Evolutionary conservation across 345 rosid genomes (phyloP).

Genomic region (Passiflora organensis): DNA sequence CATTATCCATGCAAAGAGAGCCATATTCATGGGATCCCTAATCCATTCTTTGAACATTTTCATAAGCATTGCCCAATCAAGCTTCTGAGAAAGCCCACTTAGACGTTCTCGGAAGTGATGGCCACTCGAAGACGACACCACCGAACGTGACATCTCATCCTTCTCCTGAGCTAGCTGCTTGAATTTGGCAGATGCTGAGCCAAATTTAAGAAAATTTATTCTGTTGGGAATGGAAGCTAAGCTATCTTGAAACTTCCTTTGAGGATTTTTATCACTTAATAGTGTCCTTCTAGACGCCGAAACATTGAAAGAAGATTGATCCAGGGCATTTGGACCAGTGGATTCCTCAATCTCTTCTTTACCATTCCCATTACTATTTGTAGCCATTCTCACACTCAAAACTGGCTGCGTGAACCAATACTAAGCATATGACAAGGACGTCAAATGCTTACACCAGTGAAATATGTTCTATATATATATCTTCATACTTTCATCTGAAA

Average conservation of each 20-base stretch:
- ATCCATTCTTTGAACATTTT: slow-evolving; percentile 71
- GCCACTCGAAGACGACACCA: slow-evolving; percentile 37
- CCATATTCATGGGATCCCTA: slow-evolving; percentile 73
- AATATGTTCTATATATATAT: neutral
- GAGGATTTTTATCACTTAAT: slow-evolving; percentile 30
- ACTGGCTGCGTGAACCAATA: slow-evolving; percentile 7
- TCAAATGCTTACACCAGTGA: neutral
- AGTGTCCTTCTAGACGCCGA: slow-evolving; percentile 47
- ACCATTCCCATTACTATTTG: slow-evolving; percentile 31
- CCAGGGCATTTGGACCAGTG: slow-evolving; percentile 17
- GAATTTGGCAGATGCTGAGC: slow-evolving; percentile 68
- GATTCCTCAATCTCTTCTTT: slow-evolving; percentile 44
- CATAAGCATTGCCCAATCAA: slow-evolving; percentile 54
- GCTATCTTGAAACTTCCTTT: slow-evolving; percentile 17
- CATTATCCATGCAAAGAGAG: slow-evolving; percentile 65
- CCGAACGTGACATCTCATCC: slow-evolving; percentile 63
- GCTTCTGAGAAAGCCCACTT: slow-evolving; percentile 48
- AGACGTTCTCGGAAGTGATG: slow-evolving; percentile 55
- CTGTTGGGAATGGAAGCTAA: slow-evolving; percentile 28
- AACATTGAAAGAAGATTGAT: slow-evolving; percentile 31
- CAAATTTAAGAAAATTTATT: slow-evolving; percentile 46
- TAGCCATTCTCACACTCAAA: slow-evolving; percentile 34
- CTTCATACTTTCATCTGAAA: neutral
- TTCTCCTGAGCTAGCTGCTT: slow-evolving; percentile 53
- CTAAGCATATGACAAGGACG: neutral